Conservation (phyloP, 2,329 filamentous ascomycete species). For the Xylariaceae sp. region DNA sequence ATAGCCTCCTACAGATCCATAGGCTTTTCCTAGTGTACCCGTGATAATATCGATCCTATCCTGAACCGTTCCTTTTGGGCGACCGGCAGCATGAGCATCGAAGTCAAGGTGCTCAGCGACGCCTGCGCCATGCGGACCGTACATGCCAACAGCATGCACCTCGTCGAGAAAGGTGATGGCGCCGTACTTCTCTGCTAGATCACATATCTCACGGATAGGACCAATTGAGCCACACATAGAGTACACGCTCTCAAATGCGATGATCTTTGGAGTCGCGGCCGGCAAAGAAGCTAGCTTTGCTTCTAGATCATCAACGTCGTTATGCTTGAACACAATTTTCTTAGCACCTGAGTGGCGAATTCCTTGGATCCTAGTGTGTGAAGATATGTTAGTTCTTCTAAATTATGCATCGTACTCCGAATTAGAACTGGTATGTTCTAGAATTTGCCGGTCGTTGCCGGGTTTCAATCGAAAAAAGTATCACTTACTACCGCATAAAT, state of each 20-base stretch:
- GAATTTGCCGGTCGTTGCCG: too few species aligned
- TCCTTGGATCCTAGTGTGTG: conserved; percentile 70
- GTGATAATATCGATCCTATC: conserved; percentile 97
- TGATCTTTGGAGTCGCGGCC: conserved; percentile 86
- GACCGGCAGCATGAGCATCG: conserved; percentile 74
- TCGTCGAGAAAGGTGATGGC: conserved; percentile 97
- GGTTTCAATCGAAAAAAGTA: too few species aligned
- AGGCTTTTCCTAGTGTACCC: conserved; percentile 93
- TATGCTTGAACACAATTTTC: conserved; percentile 99
- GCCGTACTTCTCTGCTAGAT: conserved; percentile 94
- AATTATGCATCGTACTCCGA: too few species aligned
- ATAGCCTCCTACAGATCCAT: conserved; percentile 95
- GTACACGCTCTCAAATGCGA: conserved; percentile 97
- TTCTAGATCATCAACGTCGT: conserved; percentile 87
- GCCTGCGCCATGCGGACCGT: conserved; percentile 90
- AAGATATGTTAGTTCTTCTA: too few species aligned
- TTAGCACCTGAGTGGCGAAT: conserved; percentile 95
- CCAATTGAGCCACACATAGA: conserved; percentile 98
- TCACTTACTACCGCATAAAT: too few species aligned
- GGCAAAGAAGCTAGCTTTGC: conserved; percentile 85
- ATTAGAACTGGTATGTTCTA: too few species aligned
- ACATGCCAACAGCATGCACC: conserved; percentile 99
- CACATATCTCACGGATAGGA: conserved; percentile 91
- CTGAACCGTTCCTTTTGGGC: conserved; percentile 79
- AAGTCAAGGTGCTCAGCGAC: conserved; percentile 97